Base-by-base conservation (phyloP, 345 rosid species). In the Eucalyptus cladocalyx region DNA sequence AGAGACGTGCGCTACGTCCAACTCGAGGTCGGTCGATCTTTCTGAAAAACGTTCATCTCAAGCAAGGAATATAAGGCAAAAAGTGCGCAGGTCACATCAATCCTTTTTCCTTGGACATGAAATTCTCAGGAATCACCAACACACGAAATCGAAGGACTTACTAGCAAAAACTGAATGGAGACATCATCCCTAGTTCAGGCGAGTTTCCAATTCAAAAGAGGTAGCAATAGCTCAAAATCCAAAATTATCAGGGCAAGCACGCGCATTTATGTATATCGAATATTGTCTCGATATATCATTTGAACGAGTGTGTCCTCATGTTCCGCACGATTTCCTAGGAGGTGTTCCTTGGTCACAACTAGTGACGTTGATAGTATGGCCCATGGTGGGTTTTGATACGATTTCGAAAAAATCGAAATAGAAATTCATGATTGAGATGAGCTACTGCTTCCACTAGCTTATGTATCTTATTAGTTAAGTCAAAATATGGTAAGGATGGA, bases 251-350 rank as follows among this genome's bases (percentile, higher is more conserved):
- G 2, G 4, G 43, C 26, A 12, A 15, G 34, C 69, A 0, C 2
- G 0, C 0, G 1, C 9, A 32, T 13, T 15, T 7, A 62, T 30
- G 34, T 30, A 62, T 6, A 30, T 62, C 2, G 3, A 72, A 37
- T 9, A 34, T 37, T 51, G 9, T 51, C 23, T 51, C 9, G 0
- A 6, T 51, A 51, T 17, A 34, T 42, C 23, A 42, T 1, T 37
- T 37, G 3, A 72, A 24, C 15, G 1, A 19, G 15, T 5, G 14
- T 19, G 8, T 10, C 21, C 81, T 34, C 6, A 37, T 10, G 15
- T 10, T 10, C 15, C 0, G 2, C 42, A 8, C 8, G 3, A 18
- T 72, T 37, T 72, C 23, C 2, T 2, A 72, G 14, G 14, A 72
- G 7, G 26, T 19, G 6, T 34, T 18, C 14, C 2, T 3, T 19